Percentiles rank a stretch among this genome's conserved stretches.
Conservation (phyloP, 78 protist species). For the Isochrysis galbana region DNA sequence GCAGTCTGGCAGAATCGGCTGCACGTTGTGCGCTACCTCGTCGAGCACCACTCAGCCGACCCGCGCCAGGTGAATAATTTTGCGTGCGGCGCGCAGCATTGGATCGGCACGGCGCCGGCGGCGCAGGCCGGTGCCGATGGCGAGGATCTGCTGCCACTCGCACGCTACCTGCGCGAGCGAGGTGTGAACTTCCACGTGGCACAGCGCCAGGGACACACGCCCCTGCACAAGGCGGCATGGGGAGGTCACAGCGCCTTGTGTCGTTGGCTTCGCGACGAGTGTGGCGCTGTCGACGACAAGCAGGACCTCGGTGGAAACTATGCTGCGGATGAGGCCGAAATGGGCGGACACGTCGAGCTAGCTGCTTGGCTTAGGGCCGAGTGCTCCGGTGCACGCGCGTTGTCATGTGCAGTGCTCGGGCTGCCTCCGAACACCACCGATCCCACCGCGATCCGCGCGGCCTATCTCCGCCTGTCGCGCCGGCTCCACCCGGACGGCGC, state of each 20-base stretch:
- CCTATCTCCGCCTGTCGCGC: neutral
- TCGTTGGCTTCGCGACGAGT: slow-evolving; percentile 1
- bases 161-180: neutral
- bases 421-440: neutral
- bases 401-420: neutral
- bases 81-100: slow-evolving; percentile 4
- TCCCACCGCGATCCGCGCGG: neutral
- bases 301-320: neutral
- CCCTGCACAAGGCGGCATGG: slow-evolving; percentile 23
- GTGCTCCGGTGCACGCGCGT: neutral
- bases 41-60: neutral
- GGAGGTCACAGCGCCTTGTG: neutral
- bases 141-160: neutral
- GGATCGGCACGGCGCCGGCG: neutral
- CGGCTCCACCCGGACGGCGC: neutral
- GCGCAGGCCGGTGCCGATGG: neutral
- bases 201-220: slow-evolving; percentile 13
- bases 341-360: neutral
- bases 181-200: neutral
- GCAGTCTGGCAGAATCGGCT: slow-evolving; percentile 1
- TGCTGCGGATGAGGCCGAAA: slow-evolving; percentile 2
- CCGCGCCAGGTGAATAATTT: neutral
- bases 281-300: neutral
- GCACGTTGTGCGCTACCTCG: neutral
- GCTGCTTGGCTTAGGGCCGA: neutral